Evolutionary conservation across 345 rosid species (phyloP), one percentile per base, ranked within the genome.

Genomic region (Camelina hispida): DNA sequence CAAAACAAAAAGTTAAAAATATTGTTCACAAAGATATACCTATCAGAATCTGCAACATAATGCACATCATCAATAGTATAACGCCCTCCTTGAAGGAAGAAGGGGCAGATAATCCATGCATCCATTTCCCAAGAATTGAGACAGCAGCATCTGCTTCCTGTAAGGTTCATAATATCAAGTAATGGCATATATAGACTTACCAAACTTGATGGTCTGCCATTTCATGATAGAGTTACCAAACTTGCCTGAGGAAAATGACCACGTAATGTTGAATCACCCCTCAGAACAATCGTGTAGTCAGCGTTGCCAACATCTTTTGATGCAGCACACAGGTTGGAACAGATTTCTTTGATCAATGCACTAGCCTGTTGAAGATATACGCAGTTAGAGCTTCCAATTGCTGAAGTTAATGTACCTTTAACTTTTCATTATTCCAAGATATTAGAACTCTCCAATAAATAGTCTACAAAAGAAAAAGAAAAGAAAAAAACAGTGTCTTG

Each of bases 71-170:
- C 79, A 50, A 91, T 86, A 53, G 98, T 94, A 78, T 88, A 91
- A 51, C 98, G 97, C 68, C 97, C 98, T 79, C 96, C 98, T 85
- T 94, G 98, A 80, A 91, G 95, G 61, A 94, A 94, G 81, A 94
- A 94, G 9, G 98, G 98, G 81, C 97, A 94, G 73, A 94, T 83
- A 66, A 94, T 94, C 96, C 96, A 94, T 9, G 95, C 86, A 55
- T 94, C 98, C 89, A 94, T 84, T 81, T 94, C 87, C 96, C 98
- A 56, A 94, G 85, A 66, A 88, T 82, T 16, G 98, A 91, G 81
- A 84, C 85, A 78, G 85, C 97, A 68, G 97, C 95, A 81, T 94
- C 95, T 51, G 92, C 86, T 78, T 91, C 98, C 98, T 94, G 79
- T 66, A 78, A 53, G 80, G 61, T 66, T 61, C 52, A 32, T 40